Evolutionary conservation across 345 rosid genomes (phyloP).

Genomic region (Erysimum cheiranthoides): DNA sequence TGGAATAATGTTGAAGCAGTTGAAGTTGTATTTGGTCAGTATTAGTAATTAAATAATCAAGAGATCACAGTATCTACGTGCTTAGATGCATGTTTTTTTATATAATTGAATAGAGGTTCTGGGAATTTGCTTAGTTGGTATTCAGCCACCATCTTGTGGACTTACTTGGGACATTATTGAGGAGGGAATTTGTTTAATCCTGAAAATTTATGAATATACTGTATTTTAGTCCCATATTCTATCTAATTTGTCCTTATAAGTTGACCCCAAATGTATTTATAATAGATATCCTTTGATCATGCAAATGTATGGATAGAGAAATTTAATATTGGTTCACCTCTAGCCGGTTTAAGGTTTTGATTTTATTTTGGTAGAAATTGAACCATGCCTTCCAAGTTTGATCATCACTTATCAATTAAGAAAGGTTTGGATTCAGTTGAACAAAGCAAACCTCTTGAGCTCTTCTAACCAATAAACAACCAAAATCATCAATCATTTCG

Average conservation of each 20-base stretch:
- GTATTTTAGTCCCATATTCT: constrained; percentile 18
- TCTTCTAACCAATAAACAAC: constrained; percentile 17
- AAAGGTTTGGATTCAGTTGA: constrained; percentile 6
- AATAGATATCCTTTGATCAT: constrained; percentile 25
- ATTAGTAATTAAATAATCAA: constrained; percentile 27
- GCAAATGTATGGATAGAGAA: constrained; percentile 29
- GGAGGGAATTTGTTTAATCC: constrained; percentile 1
- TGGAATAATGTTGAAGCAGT: constrained; percentile 41
- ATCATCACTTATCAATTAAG: constrained; percentile 6
- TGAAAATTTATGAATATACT: constrained; percentile 11
- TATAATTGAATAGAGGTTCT: not conserved
- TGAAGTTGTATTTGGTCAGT: constrained; percentile 34
- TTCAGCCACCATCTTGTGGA: constrained; percentile 31
- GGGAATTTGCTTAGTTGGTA: constrained; percentile 42
- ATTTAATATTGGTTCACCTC: constrained; percentile 3
- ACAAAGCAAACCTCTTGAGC: constrained; percentile 6
- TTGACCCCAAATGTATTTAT: constrained; percentile 20
- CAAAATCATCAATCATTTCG: constrained; percentile 18
- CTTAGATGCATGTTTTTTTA: constrained; percentile 34
- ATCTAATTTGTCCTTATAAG: constrained; percentile 5
- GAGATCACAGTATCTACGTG: constrained; percentile 23
- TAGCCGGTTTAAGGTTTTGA: not conserved
- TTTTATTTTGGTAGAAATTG: constrained; percentile 7
- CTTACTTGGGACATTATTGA: constrained; percentile 40
- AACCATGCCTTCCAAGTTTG: constrained; percentile 9